Evolutionary conservation across 208 protist genomes (phyloP).

Genomic region (Leishmania major): DNA sequence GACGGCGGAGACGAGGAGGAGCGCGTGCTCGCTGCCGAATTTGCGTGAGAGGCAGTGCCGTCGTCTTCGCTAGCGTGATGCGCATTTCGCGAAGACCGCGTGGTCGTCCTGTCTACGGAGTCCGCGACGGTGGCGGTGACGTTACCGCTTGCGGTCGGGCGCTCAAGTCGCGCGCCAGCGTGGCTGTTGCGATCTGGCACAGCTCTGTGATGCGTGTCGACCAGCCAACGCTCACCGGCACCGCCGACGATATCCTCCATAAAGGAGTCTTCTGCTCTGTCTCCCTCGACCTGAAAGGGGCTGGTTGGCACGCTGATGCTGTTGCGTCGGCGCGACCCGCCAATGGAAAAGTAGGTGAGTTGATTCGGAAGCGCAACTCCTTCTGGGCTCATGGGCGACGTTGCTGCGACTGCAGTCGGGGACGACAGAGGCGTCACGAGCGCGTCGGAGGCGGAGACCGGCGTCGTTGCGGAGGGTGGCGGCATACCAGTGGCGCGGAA

Average conservation of each 20-base stretch:
- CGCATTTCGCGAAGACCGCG: neutral
- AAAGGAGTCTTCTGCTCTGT: slow-evolving; percentile 15
- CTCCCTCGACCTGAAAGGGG: neutral
- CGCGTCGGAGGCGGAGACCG: neutral
- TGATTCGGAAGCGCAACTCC: neutral
- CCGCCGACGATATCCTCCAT: slow-evolving; percentile 1
- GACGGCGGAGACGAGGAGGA: neutral
- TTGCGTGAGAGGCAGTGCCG: neutral
- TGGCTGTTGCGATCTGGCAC: neutral
- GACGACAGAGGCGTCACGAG: neutral
- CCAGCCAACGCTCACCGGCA: slow-evolving; percentile 15
- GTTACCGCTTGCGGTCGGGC: neutral
- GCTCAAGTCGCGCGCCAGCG: neutral
- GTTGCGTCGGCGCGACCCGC: slow-evolving; percentile 29
- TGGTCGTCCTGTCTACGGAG: neutral
- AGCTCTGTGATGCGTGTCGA: neutral
- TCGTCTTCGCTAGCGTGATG: neutral
- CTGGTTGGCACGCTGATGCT: slow-evolving; percentile 25
- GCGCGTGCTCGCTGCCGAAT: neutral
- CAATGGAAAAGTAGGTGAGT: slow-evolving; percentile 7
- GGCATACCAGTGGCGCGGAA: slow-evolving; percentile 7
- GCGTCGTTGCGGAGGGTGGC: neutral
- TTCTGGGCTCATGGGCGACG: neutral
- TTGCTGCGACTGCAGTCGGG: neutral
- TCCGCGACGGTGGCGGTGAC: neutral